These are phyloP conservation scores for Rhododendron williamsianum DNA, from an alignment of 148 eudicot species.

Conservation along the genomic window DNA sequence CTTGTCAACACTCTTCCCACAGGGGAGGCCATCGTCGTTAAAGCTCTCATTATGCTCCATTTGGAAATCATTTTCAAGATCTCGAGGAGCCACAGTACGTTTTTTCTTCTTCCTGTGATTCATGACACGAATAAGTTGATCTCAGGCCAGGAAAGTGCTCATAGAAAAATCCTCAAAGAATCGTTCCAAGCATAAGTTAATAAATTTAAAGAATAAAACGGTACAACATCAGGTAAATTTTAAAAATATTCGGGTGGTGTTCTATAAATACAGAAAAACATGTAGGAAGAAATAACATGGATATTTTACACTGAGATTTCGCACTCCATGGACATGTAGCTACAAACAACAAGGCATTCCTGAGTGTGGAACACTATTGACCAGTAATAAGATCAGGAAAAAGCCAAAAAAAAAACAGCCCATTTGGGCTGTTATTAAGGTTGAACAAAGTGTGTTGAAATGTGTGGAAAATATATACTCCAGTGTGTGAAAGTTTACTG, in stretches of 20 bases:
- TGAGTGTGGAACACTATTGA: not conserved
- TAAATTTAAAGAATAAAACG: too few species aligned
- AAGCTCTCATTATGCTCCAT: conserved; percentile 19
- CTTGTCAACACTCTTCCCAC: conserved; percentile 11
- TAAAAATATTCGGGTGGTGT: not conserved
- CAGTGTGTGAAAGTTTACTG: too few species aligned
- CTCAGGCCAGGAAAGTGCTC: conserved; percentile 2
- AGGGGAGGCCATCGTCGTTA: conserved; percentile 9
- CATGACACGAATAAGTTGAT: not conserved
- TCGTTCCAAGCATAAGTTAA: not conserved
- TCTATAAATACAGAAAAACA: not conserved
- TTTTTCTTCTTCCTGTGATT: conserved; percentile 54
- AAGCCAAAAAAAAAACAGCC: too few species aligned
- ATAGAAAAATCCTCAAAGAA: not conserved
- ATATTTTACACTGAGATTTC: not conserved
- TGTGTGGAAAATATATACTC: too few species aligned
- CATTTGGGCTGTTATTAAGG: too few species aligned
- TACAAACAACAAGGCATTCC: not conserved
- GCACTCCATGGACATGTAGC: not conserved
- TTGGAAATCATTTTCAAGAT: conserved; percentile 22
- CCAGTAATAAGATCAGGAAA: too few species aligned
- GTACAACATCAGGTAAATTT: not conserved
- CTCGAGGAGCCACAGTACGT: conserved; percentile 19
- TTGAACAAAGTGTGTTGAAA: too few species aligned
- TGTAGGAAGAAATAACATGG: not conserved